Evolutionary conservation across 768 basidiomycete genomes (phyloP), one percentile per base, ranked within the genome.

Genomic region (Tulasnella sp.): DNA sequence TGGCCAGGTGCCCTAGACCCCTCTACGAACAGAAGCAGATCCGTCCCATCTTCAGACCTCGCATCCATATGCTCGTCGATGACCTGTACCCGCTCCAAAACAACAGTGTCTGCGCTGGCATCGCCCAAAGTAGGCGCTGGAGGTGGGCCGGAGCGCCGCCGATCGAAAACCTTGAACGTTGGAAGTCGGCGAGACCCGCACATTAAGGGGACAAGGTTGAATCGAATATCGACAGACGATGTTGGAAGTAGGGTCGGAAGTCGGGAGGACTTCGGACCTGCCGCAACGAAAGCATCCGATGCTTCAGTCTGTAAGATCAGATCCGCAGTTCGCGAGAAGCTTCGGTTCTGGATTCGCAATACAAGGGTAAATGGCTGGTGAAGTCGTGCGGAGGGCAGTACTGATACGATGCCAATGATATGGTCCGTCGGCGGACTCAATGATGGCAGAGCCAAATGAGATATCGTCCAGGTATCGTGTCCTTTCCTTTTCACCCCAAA

Each of bases 201-300:
- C 61, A 86, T 85, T 41, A 89, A 69, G 1, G 88, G 85, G 27
- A 88, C 77, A 30, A 89, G 67, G 27, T 76, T 78, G 85, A 87
- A 91, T 9, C 71, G 71, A 21, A 90, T 53, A 60, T 70, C 76
- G 64, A 82, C 82, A 68, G 89, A 87, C 26, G 76, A 73, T 4
- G 84, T 84, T 0, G 91, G 85, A 44, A 88, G 73, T n/a, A 97
- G 72, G 47, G 85, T 71, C 2, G 88, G 83, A 8, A 90, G 64
- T 9, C 82, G 78, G 2, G 82, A 81, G 51, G 74, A 79, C 49
- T 88, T 75, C 34, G 86, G 68, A 0, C 94, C 93, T 2, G 88
- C 80, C 44, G 92, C 80, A 15, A 93, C 81, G 70, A 96, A 95
- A n/a, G 78, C 76, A 43, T 88, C 88, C 11, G 77, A 71, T 0